Percentiles rank a stretch among this genome's conserved stretches.
Conservation (phyloP, 1,139 yeast species). For the Blastobotrys aristatus region DNA sequence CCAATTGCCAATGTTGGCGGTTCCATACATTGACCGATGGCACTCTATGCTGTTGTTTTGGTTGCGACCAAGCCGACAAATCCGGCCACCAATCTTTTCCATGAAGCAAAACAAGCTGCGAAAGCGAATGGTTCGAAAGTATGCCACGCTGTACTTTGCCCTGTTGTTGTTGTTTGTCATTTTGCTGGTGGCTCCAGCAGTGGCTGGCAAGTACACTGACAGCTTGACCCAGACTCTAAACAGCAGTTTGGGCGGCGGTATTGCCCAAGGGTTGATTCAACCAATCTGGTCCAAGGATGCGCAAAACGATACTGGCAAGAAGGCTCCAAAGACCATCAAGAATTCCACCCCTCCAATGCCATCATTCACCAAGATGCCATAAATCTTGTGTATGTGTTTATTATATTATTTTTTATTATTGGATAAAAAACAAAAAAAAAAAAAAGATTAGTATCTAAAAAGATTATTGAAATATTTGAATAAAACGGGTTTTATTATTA, state of each 20-base stretch:
- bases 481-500: background rate
- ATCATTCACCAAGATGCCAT: conserved; percentile 28
- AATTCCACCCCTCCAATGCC: conserved; percentile 32
- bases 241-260: conserved; percentile 34
- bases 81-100: conserved; percentile 97
- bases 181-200: conserved; percentile 89
- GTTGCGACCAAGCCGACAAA: conserved; percentile 97
- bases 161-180: conserved; percentile 67
- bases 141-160: conserved; percentile 73
- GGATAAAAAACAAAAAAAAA: conserved; percentile 4
- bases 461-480: background rate
- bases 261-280: conserved; percentile 74
- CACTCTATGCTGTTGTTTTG: conserved; percentile 98
- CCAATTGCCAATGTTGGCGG: conserved; percentile 78
- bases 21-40: conserved; percentile 95
- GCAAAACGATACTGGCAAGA: conserved; percentile 67
- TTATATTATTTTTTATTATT: conserved; percentile 1
- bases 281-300: conserved; percentile 61
- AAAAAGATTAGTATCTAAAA: conserved; percentile 7
- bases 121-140: conserved; percentile 97
- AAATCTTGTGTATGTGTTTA: conserved; percentile 10
- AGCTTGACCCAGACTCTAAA: conserved; percentile 18
- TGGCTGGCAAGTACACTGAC: conserved; percentile 36
- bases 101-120: conserved; percentile 95
- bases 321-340: conserved; percentile 29